phyloP scores from a whole-genome alignment of 306 rosid genomes.

The Prunus kanzakura region DNA sequence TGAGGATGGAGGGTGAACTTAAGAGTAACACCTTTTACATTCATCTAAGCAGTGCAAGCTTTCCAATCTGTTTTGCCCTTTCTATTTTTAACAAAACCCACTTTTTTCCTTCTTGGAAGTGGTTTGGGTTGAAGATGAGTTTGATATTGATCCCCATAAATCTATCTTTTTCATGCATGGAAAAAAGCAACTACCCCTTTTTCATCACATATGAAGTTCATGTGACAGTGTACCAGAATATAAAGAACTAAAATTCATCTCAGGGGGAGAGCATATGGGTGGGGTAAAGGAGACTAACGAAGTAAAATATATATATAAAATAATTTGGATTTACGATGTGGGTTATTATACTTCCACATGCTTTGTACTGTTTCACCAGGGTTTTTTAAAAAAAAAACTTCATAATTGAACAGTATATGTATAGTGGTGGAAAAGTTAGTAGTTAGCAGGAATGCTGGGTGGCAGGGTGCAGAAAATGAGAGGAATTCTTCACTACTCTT shows the following conservation, averaged over 20 bases:
- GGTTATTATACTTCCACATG: slow-evolving; percentile 16
- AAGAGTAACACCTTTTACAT: slow-evolving; percentile 1
- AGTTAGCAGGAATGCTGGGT: slow-evolving; percentile 21
- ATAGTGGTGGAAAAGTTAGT: slow-evolving; percentile 4
- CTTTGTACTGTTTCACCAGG: slow-evolving; percentile 11
- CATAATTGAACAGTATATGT: not conserved
- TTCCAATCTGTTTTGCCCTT: slow-evolving; percentile 1
- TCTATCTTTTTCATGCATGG: slow-evolving; percentile 34
- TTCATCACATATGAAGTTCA: slow-evolving; percentile 23
- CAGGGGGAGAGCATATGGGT: slow-evolving; percentile 16
- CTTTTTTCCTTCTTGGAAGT: slow-evolving; percentile 29
- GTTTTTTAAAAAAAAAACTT: not conserved
- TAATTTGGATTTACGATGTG: slow-evolving; percentile 25
- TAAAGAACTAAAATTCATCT: slow-evolving; percentile 11
- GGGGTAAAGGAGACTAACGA: not conserved
- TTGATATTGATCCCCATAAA: slow-evolving; percentile 26
- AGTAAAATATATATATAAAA: not conserved
- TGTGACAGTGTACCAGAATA: slow-evolving; percentile 26
- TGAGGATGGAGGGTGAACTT: slow-evolving; percentile 7
- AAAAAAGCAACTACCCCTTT: slow-evolving; percentile 31
- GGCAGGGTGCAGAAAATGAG: slow-evolving; percentile 3
- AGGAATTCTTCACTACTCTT: not conserved
- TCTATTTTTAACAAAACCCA: slow-evolving; percentile 21
- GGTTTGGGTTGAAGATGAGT: slow-evolving; percentile 38
- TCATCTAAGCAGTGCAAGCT: slow-evolving; percentile 27